Percentiles rank a stretch among this genome's conserved stretches.
Evolutionary conservation across 2,329 filamentous ascomycete genomes (phyloP).

Genomic region (Aspergillus pseudoviridinutans): DNA sequence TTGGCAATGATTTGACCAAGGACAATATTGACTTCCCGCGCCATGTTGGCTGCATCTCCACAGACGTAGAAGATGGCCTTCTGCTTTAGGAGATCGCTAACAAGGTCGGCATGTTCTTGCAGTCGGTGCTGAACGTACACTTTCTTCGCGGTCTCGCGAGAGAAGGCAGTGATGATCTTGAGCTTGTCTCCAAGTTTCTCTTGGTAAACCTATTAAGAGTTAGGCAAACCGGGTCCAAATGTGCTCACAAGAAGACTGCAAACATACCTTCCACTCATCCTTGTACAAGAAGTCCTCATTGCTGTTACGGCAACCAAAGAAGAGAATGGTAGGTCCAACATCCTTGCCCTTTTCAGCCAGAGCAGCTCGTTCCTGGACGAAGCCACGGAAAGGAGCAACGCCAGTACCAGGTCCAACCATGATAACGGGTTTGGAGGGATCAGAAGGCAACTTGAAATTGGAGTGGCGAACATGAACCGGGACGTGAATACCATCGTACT

Average conservation of each 20-base stretch:
- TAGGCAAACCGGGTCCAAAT: constrained; percentile 1
- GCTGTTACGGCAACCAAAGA: constrained; percentile 88
- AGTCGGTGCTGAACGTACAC: constrained; percentile 96
- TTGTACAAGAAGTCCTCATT: constrained; percentile 91
- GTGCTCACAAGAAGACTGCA: neutral
- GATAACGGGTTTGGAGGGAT: constrained; percentile 89
- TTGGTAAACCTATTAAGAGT: constrained; percentile 66
- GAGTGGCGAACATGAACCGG: constrained; percentile 96
- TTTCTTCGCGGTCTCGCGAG: constrained; percentile 80
- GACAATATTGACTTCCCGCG: constrained; percentile 84
- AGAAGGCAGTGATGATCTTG: constrained; percentile 89
- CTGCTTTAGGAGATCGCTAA: constrained; percentile 80
- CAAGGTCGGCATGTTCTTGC: constrained; percentile 73
- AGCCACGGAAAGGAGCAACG: constrained; percentile 92
- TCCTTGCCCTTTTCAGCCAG: constrained; percentile 74
- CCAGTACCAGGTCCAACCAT: constrained; percentile 96
- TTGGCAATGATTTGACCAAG: constrained; percentile 82
- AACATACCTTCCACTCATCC: constrained; percentile 84
- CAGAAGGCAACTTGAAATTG: constrained; percentile 97
- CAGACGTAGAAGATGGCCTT: constrained; percentile 97
- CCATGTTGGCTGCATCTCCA: constrained; percentile 96
- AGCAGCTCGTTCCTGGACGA: constrained; percentile 88
- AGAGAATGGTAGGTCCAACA: constrained; percentile 83
- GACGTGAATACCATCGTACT: constrained; percentile 92
- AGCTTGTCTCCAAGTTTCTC: constrained; percentile 82